Conservation (phyloP, 768 basidiomycete species). For the Boletus subparvulus region DNA sequence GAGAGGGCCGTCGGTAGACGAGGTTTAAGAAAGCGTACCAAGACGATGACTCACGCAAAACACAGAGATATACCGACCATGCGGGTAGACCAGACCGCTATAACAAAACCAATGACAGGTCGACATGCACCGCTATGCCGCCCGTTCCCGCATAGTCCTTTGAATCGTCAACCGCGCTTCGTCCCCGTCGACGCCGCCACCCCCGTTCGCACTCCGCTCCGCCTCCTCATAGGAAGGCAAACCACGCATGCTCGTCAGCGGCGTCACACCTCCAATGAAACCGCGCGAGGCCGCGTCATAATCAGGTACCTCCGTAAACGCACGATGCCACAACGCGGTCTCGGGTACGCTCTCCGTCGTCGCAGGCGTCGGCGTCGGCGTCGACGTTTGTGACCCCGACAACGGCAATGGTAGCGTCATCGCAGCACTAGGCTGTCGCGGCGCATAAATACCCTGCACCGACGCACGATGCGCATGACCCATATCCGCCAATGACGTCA, state of each 20-base stretch:
- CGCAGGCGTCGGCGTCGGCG: constrained; percentile 5
- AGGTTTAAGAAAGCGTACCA: neutral
- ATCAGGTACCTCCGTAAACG: constrained; percentile 78
- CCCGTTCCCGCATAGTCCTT: neutral
- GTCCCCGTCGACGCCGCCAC: neutral
- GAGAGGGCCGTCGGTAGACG: too few relatives aligned
- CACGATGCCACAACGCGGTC: constrained; percentile 51
- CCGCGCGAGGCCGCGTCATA: constrained; percentile 83
- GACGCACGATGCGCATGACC: constrained; percentile 2
- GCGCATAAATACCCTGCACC: neutral
- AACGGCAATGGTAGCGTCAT: neutral
- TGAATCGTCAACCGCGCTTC: constrained; percentile 14
- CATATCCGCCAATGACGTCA: constrained; percentile 12
- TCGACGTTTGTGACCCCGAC: neutral
- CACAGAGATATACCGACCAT: neutral
- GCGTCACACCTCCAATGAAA: constrained; percentile 90
- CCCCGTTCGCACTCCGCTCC: constrained; percentile 11
- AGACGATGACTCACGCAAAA: neutral
- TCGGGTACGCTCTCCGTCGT: constrained; percentile 25
- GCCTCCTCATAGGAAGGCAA: constrained; percentile 88
- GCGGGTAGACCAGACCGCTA: neutral
- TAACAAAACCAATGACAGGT: too few relatives aligned
- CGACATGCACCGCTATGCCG: neutral
- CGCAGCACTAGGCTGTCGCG: neutral
- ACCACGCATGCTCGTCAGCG: constrained; percentile 70